Conservation (phyloP, 177 flowering plant genomes). For the Vitis hybrid region DNA sequence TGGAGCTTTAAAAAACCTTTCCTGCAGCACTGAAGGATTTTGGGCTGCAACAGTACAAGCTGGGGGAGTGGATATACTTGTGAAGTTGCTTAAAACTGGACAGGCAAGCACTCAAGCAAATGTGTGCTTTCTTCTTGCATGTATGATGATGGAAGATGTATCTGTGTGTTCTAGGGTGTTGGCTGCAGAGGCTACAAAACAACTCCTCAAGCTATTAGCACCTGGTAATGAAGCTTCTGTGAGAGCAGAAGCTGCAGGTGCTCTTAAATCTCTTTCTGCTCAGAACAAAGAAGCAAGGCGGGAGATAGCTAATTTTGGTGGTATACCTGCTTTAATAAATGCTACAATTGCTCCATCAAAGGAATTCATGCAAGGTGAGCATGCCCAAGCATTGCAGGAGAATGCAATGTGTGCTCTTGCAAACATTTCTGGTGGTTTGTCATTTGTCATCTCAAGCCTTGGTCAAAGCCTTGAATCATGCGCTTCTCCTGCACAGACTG, state of each 20-base stretch:
- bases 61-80: conserved; percentile 88
- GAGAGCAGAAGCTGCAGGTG: conserved; percentile 96
- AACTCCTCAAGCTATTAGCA: conserved; percentile 75
- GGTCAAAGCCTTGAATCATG: conserved; percentile 98
- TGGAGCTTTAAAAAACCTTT: conserved; percentile 82
- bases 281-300: conserved; percentile 88
- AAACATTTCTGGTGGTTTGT: conserved; percentile 96
- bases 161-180: conserved; percentile 73
- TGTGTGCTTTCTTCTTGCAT: conserved; percentile 92
- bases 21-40: conserved; percentile 81
- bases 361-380: conserved; percentile 98
- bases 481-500: conserved; percentile 81
- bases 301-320: conserved; percentile 77
- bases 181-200: conserved; percentile 76
- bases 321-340: conserved; percentile 93
- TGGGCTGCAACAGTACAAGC: conserved; percentile 83
- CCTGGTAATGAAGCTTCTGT: conserved; percentile 89
- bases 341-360: conserved; percentile 99
- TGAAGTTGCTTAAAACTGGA: conserved; percentile 76
- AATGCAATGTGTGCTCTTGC: conserved; percentile 99
- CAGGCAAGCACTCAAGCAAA: conserved; percentile 81
- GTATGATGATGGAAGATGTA: conserved; percentile 92
- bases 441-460: conserved; percentile 94
- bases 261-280: conserved; percentile 94
- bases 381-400: conserved; percentile 98